phyloP scores from a whole-genome alignment of 192 early-diverging fungal species.

The Rhizophlyctis rosea region DNA sequence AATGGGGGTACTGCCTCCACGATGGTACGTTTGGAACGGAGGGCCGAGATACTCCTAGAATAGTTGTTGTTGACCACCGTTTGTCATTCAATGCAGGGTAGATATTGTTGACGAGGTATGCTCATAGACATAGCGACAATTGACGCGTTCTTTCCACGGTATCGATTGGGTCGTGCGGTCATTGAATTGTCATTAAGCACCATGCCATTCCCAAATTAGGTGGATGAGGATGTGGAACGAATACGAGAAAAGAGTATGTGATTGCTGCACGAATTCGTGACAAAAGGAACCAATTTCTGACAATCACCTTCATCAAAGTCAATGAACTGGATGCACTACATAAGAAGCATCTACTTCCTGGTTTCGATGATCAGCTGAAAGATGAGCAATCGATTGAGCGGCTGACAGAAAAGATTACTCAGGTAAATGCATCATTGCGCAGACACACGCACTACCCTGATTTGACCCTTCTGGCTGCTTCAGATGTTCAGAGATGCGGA shows the following conservation, averaged over 20 bases:
- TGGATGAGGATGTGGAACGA: conserved; percentile 58
- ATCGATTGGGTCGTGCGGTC: not conserved
- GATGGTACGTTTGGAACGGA: conserved; percentile 80
- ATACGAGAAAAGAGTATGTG: conserved; percentile 54
- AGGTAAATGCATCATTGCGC: conserved; percentile 45
- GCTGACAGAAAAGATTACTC: conserved; percentile 80
- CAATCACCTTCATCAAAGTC: too few relatives aligned
- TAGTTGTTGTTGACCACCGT: too few relatives aligned
- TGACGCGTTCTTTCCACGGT: too few relatives aligned
- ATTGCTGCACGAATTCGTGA: too few relatives aligned
- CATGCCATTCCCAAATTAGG: too few relatives aligned
- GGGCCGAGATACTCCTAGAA: too few relatives aligned
- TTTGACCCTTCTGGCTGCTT: not conserved
- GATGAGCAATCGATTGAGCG: conserved; percentile 70
- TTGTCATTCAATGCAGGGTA: too few relatives aligned
- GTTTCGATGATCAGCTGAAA: conserved; percentile 82
- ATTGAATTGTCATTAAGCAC: too few relatives aligned
- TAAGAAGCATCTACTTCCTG: conserved; percentile 84
- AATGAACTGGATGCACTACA: conserved; percentile 75
- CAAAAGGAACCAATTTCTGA: too few relatives aligned
- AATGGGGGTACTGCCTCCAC: conserved; percentile 82
- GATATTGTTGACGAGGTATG: conserved; percentile 88
- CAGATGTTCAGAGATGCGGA: conserved; percentile 83
- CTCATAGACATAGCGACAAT: too few relatives aligned
- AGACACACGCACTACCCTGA: not conserved